phyloP scores from a whole-genome alignment of 805 yeast genomes.

The Yamadazyma takamatsuzukensis region DNA sequence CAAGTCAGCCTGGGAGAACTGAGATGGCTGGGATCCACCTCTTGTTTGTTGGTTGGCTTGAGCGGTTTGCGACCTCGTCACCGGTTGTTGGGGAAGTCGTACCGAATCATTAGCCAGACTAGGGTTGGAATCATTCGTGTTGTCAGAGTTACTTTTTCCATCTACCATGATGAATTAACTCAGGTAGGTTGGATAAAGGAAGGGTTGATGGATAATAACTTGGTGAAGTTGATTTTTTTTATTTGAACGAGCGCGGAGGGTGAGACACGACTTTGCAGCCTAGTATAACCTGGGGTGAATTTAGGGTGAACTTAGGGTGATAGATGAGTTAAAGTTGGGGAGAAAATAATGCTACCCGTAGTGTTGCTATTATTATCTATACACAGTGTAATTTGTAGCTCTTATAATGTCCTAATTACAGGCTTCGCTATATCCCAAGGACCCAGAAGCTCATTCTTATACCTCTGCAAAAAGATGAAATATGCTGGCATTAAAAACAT shows the following conservation, averaged over 20 bases:
- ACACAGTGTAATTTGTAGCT: no score
- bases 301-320: no score
- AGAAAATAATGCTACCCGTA: no score
- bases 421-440: slow-evolving; percentile 94
- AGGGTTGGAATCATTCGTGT: background rate
- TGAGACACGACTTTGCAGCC: no score
- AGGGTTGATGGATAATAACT: no score
- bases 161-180: no score
- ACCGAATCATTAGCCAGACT: background rate
- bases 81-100: slow-evolving; percentile 6
- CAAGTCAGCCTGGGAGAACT: slow-evolving; percentile 79
- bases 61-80: slow-evolving; percentile 14
- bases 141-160: no score
- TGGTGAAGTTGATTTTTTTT: no score
- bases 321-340: no score
- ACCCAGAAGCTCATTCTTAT: slow-evolving; percentile 83
- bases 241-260: no score
- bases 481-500: slow-evolving; percentile 63
- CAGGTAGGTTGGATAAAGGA: no score
- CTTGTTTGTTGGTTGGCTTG: slow-evolving; percentile 8
- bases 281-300: background rate
- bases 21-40: slow-evolving; percentile 30
- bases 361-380: no score
- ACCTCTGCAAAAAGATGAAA: slow-evolving; percentile 67
- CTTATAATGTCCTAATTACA: slow-evolving; percentile 1